Conservation (phyloP, 2,329 filamentous ascomycete species). For the Chaetomiaceae sp. region DNA sequence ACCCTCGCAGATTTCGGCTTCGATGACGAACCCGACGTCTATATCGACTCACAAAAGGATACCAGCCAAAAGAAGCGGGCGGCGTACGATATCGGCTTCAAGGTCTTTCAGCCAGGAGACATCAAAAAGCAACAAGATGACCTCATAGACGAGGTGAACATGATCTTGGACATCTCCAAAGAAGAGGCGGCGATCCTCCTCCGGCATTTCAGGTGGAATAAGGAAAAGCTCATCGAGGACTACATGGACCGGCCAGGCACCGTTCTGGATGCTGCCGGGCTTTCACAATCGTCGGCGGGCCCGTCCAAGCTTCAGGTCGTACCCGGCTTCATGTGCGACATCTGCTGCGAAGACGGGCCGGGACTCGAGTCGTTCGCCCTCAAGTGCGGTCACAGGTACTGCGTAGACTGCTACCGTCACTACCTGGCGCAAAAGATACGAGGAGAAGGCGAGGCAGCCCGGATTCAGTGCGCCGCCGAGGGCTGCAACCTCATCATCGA, state of each 20-base stretch:
- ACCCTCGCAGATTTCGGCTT: slow-evolving; percentile 50
- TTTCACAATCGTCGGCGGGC: slow-evolving; percentile 59
- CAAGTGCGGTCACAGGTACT: slow-evolving; percentile 92
- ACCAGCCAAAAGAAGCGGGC: slow-evolving; percentile 66
- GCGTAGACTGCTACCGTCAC: slow-evolving; percentile 84
- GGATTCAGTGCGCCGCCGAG: slow-evolving; percentile 88
- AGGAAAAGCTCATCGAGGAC: slow-evolving; percentile 87
- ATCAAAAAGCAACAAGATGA: slow-evolving; percentile 81
- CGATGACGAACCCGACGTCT: slow-evolving; percentile 52
- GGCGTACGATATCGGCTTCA: slow-evolving; percentile 79
- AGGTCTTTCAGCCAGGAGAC: slow-evolving; percentile 71
- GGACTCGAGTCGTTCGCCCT: slow-evolving; percentile 82
- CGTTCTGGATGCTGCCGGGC: slow-evolving; percentile 76
- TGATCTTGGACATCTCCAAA: slow-evolving; percentile 81
- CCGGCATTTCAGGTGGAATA: slow-evolving; percentile 90
- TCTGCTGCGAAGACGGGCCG: slow-evolving; percentile 86
- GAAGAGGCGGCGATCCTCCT: slow-evolving; percentile 89
- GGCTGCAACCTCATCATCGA: slow-evolving; percentile 88
- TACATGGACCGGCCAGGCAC: slow-evolving; percentile 88
- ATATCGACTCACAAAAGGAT: slow-evolving; percentile 54
- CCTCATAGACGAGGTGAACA: slow-evolving; percentile 84
- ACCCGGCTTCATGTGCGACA: slow-evolving; percentile 82
- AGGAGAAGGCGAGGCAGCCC: slow-evolving; percentile 89
- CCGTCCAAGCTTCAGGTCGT: slow-evolving; percentile 66
- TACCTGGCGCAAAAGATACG: slow-evolving; percentile 91